Evolutionary conservation across 495 filamentous ascomycete species (phyloP).

Genomic region (Letharia lupina): DNA sequence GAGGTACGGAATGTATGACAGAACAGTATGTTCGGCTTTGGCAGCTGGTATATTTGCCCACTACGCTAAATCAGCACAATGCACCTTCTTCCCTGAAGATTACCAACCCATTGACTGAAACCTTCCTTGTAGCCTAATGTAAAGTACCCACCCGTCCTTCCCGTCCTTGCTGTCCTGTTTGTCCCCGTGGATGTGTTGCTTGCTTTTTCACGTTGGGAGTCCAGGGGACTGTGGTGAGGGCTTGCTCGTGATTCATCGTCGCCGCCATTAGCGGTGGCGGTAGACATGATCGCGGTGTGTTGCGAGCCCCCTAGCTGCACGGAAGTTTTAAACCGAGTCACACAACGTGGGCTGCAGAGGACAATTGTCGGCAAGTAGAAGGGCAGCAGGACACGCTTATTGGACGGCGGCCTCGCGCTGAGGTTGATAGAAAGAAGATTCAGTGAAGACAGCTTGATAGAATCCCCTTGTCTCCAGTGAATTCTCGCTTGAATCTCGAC

Average conservation of each 20-base stretch:
- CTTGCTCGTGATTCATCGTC: constrained; percentile 31
- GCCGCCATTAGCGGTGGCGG: constrained; percentile 17
- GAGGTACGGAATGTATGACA: constrained; percentile 80
- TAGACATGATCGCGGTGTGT: constrained; percentile 8
- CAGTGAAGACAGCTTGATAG: constrained; percentile 8
- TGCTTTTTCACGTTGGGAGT: constrained; percentile 44
- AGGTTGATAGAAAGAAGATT: not conserved
- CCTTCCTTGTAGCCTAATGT: constrained; percentile 87
- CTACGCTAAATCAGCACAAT: constrained; percentile 35
- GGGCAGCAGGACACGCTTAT: not conserved
- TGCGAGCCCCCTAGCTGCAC: not conserved
- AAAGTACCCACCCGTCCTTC: constrained; percentile 46
- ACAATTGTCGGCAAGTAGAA: not conserved
- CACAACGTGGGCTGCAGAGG: not conserved
- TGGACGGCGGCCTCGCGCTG: not conserved
- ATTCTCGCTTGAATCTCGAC: not conserved
- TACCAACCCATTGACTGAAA: constrained; percentile 74
- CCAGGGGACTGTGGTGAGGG: constrained; percentile 41
- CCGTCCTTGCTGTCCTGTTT: constrained; percentile 31
- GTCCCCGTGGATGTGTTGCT: constrained; percentile 19
- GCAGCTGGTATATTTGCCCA: constrained; percentile 77
- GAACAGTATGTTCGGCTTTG: constrained; percentile 81
- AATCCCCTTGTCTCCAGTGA: not conserved
- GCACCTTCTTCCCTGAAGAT: not conserved
- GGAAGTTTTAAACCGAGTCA: not conserved